Conservation (phyloP, 2,329 filamentous ascomycete species). For the Cladobotryum mycophilum region DNA sequence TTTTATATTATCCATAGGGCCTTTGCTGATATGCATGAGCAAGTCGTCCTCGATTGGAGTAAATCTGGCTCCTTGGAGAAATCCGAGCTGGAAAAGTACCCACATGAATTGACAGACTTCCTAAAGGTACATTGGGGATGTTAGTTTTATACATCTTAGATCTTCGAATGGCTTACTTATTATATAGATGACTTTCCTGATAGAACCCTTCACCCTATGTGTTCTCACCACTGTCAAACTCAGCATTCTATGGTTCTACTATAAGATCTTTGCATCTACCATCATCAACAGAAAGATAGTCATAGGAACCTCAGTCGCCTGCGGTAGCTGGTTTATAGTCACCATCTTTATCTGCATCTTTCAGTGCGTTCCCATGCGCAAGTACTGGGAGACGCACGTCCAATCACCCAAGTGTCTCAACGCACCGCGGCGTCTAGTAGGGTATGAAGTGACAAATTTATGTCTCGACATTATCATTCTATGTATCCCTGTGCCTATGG, state of each 20-base stretch:
- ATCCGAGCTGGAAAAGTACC: too few relatives aligned
- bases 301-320: neutral
- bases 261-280: neutral
- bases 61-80: too few relatives aligned
- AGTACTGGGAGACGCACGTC: neutral
- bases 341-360: neutral
- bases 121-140: too few relatives aligned
- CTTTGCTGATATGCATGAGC: too few relatives aligned
- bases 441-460: neutral
- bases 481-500: neutral
- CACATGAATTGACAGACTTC: too few relatives aligned
- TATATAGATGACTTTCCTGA: neutral
- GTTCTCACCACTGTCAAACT: neutral
- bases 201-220: neutral
- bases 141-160: too few relatives aligned
- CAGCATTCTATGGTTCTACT: neutral
- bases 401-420: neutral
- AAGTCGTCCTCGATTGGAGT: too few relatives aligned
- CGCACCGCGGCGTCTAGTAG: neutral
- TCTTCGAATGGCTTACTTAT: too few relatives aligned
- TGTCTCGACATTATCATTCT: neutral
- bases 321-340: neutral
- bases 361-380: neutral
- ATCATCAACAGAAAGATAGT: neutral
- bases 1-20: too few relatives aligned